Evolutionary conservation across 192 early-diverging fungal genomes (phyloP).

Genomic region (Haplosporangium gracile): DNA sequence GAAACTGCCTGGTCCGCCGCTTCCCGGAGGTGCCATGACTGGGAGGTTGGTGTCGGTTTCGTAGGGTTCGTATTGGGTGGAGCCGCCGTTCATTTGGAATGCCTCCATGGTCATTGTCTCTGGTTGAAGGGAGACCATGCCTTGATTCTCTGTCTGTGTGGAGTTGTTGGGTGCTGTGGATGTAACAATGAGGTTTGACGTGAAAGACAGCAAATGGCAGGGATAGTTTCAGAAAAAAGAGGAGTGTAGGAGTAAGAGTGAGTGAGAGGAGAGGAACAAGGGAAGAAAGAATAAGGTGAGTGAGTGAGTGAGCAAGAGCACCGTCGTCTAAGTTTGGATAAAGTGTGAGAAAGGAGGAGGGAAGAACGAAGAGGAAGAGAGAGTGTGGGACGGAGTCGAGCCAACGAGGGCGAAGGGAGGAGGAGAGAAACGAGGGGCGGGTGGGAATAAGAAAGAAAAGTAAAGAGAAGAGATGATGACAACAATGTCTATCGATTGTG

Average conservation of each 20-base stretch:
- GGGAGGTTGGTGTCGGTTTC: conserved; percentile 13
- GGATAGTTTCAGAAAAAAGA: not conserved
- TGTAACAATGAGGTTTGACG: not conserved
- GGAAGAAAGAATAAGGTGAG: conserved; percentile 7
- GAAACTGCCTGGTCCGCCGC: conserved; percentile 17
- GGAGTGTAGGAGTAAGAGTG: not conserved
- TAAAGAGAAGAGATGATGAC: not conserved
- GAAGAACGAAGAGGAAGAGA: not conserved
- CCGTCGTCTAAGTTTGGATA: not conserved
- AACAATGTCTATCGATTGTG: too few species aligned
- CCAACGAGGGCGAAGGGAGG: not conserved
- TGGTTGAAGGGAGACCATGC: conserved; percentile 25
- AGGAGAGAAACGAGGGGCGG: not conserved
- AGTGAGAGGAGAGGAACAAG: not conserved
- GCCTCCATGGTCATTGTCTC: conserved; percentile 49
- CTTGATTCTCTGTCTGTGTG: not conserved
- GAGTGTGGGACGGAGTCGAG: not conserved
- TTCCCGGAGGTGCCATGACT: not conserved
- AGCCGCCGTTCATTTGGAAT: conserved; percentile 24
- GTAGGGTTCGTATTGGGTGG: not conserved
- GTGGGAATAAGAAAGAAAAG: not conserved
- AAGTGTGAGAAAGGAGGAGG: not conserved
- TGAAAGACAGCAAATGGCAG: not conserved
- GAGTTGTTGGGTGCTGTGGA: not conserved
- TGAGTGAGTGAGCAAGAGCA: conserved; percentile 2